Conservation (phyloP, 1,139 yeast species). For the Petasospora rhodanensis region DNA sequence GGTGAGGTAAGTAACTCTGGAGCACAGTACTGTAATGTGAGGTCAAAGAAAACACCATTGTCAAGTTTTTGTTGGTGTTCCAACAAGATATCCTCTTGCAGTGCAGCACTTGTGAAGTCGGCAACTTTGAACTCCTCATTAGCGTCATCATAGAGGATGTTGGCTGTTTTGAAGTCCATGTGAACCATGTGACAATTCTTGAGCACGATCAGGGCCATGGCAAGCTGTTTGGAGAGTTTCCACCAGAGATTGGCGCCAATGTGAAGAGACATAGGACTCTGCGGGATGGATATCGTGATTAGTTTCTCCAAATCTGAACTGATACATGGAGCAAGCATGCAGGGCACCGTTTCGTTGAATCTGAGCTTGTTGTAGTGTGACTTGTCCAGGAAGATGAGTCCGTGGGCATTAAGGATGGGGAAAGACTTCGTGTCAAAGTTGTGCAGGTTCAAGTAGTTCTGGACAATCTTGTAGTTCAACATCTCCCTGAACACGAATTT, state of each 20-base stretch:
- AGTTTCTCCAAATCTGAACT: slow-evolving; percentile 24
- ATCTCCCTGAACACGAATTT: slow-evolving; percentile 30
- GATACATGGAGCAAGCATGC: slow-evolving; percentile 27
- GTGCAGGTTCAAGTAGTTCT: slow-evolving; percentile 16
- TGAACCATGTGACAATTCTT: slow-evolving; percentile 28
- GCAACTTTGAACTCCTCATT: slow-evolving; percentile 29
- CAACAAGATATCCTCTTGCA: slow-evolving; percentile 14
- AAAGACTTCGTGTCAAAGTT: slow-evolving; percentile 11
- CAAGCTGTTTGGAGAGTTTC: slow-evolving; percentile 25
- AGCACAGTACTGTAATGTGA: slow-evolving; percentile 34
- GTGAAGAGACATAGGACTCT: slow-evolving; percentile 14
- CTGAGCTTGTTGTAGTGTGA: slow-evolving; percentile 13
- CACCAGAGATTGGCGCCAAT: slow-evolving; percentile 29
- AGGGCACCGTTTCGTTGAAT: slow-evolving; percentile 27
- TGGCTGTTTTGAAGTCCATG: slow-evolving; percentile 34
- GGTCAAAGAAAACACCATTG: slow-evolving; percentile 26
- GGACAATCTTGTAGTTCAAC: slow-evolving; percentile 21
- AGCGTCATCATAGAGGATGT: slow-evolving; percentile 26
- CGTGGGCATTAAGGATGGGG: slow-evolving; percentile 31
- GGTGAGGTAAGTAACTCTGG: slow-evolving; percentile 30
- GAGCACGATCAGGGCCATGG: slow-evolving; percentile 25
- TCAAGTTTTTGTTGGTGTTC: slow-evolving; percentile 13
- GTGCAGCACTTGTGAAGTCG: slow-evolving; percentile 33
- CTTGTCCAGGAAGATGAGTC: slow-evolving; percentile 21
- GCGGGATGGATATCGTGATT: slow-evolving; percentile 9